phyloP scores from a whole-genome alignment of 2,329 filamentous ascomycete genomes.

The Zymoseptoria crescenta region DNA sequence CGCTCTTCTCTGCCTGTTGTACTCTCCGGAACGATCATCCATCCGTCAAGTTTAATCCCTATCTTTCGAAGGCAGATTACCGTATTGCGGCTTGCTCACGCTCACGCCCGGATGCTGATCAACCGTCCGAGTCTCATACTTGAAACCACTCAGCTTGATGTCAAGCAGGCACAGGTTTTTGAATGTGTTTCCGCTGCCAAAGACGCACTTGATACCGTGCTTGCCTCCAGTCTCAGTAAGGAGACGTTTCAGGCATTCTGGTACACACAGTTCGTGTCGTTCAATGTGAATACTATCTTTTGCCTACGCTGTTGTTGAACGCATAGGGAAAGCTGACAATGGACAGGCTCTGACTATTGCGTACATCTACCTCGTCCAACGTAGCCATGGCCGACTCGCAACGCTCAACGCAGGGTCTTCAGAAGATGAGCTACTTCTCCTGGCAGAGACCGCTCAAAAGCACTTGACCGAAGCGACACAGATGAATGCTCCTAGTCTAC shows the following conservation, averaged over 20 bases:
- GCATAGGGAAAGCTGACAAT: background rate
- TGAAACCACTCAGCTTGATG: conserved; percentile 12
- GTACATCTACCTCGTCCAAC: conserved; percentile 49
- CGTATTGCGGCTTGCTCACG: conserved; percentile 48
- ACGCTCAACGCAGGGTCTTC: conserved; percentile 6
- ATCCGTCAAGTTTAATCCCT: conserved; percentile 39
- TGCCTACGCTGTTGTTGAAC: background rate
- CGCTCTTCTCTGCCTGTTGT: conserved; percentile 39
- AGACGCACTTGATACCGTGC: conserved; percentile 39
- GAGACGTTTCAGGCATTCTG: conserved; percentile 43
- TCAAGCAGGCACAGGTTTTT: conserved; percentile 32
- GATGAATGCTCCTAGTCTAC: conserved; percentile 38
- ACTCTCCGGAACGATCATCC: conserved; percentile 35
- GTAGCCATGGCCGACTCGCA: conserved; percentile 17
- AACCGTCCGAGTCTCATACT: conserved; percentile 48
- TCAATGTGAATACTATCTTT: conserved; percentile 30
- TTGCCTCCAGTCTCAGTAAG: conserved; percentile 25
- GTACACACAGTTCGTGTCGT: conserved; percentile 49
- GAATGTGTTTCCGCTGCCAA: conserved; percentile 44
- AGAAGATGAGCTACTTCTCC: conserved; percentile 30
- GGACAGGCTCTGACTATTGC: conserved; percentile 42
- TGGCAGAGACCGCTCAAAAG: conserved; percentile 42
- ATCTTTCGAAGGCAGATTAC: conserved; percentile 48
- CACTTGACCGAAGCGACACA: conserved; percentile 36
- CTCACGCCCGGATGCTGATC: conserved; percentile 49